Percentiles rank a stretch among this genome's conserved stretches.
These are phyloP conservation scores for Pyrenochaeta sp. DNA, from an alignment of 2,329 filamentous ascomycete genomes.

Conservation along the genomic window DNA sequence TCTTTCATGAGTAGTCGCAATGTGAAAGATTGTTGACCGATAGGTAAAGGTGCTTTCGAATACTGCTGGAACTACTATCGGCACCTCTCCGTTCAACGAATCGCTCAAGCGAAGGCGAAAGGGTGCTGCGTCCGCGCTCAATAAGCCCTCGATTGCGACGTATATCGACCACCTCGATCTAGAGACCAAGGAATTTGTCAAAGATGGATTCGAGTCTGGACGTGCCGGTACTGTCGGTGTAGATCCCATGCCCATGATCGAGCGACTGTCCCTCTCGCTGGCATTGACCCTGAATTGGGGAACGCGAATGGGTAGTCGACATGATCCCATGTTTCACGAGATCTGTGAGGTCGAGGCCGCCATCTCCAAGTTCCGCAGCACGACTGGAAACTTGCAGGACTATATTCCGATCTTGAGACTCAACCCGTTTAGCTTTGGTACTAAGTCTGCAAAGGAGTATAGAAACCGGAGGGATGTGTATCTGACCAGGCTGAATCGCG, in stretches of 20 bases:
- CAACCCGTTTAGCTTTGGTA: constrained; percentile 69
- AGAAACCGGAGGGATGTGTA: constrained; percentile 68
- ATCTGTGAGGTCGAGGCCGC: constrained; percentile 71
- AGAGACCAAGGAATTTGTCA: constrained; percentile 69
- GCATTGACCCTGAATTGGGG: constrained; percentile 73
- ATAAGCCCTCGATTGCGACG: constrained; percentile 69
- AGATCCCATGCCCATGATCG: constrained; percentile 74
- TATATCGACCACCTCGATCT: constrained; percentile 70
- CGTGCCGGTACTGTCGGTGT: constrained; percentile 62
- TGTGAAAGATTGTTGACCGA: constrained; percentile 7
- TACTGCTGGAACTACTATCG: constrained; percentile 73
- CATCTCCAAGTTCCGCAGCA: constrained; percentile 67
- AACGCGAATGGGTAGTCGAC: constrained; percentile 65
- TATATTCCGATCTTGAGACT: constrained; percentile 67
- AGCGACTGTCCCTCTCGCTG: constrained; percentile 69
- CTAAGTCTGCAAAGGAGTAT: constrained; percentile 67
- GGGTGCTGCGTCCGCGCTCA: constrained; percentile 70
- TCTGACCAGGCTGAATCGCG: constrained; percentile 64
- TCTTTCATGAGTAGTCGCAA: not conserved
- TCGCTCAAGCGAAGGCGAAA: constrained; percentile 71
- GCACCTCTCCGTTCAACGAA: constrained; percentile 72
- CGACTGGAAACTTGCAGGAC: constrained; percentile 69
- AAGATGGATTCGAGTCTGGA: constrained; percentile 67
- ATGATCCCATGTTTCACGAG: constrained; percentile 68
- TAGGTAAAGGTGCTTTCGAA: constrained; percentile 65